These are phyloP conservation scores for Sporothrix mexicana DNA, from an alignment of 2,329 filamentous ascomycete species.

Conservation along the genomic window DNA sequence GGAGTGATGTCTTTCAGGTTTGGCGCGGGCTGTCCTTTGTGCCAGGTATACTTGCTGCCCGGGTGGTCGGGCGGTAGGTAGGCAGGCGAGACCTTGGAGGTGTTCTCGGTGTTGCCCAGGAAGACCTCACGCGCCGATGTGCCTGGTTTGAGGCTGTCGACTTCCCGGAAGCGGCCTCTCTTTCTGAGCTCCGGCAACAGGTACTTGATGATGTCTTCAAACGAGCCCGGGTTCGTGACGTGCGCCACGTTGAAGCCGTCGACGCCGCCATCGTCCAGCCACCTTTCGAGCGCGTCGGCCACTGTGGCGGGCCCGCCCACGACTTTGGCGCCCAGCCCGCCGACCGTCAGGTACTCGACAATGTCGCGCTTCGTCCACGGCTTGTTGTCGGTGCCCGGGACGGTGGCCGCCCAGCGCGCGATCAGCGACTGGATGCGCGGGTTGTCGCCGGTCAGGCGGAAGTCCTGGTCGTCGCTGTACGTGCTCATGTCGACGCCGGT, in stretches of 20 bases:
- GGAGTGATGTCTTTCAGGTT: slow-evolving; percentile 26
- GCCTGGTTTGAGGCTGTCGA: slow-evolving; percentile 19
- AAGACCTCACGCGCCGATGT: slow-evolving; percentile 34
- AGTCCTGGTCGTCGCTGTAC: slow-evolving; percentile 40
- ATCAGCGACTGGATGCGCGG: slow-evolving; percentile 33
- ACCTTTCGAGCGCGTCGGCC: slow-evolving; percentile 70
- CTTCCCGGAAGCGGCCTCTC: slow-evolving; percentile 49
- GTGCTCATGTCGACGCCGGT: slow-evolving; percentile 40
- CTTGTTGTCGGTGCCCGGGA: slow-evolving; percentile 29
- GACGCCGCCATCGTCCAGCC: slow-evolving; percentile 71
- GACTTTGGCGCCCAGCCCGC: slow-evolving; percentile 43
- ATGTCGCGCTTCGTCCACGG: slow-evolving; percentile 37
- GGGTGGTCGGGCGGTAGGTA: slow-evolving; percentile 26
- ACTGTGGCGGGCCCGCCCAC: slow-evolving; percentile 70
- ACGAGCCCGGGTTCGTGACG: slow-evolving; percentile 57
- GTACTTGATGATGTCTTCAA: slow-evolving; percentile 69
- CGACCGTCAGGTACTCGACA: slow-evolving; percentile 37
- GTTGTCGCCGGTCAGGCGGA: slow-evolving; percentile 23
- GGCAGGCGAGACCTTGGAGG: slow-evolving; percentile 11
- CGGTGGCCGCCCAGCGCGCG: slow-evolving; percentile 29
- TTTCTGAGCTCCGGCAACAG: slow-evolving; percentile 66
- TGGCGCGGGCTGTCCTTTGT: slow-evolving; percentile 24
- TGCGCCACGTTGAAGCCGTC: slow-evolving; percentile 74
- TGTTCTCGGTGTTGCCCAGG: slow-evolving; percentile 31
- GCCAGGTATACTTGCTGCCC: slow-evolving; percentile 28